Percentiles rank a stretch among this genome's conserved stretches.
phyloP scores from a whole-genome alignment of 331 rosid genomes.

The Phaseolus coccineus region DNA sequence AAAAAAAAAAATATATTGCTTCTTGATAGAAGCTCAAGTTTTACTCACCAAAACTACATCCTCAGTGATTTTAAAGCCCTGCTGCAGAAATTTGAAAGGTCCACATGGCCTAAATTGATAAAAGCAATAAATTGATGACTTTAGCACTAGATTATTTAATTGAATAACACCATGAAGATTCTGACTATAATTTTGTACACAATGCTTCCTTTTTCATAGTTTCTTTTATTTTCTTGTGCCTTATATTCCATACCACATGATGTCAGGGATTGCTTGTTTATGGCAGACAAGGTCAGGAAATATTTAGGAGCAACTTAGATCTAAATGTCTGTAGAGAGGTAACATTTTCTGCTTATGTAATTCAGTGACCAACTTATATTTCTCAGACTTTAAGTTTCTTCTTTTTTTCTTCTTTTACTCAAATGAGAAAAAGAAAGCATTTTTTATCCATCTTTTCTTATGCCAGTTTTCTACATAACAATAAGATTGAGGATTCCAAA shows the following conservation, averaged over 20 bases:
- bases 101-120: conserved; percentile 3
- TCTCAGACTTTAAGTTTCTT: neutral
- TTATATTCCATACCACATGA: conserved; percentile 43
- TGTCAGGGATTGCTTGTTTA: conserved; percentile 94
- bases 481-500: conserved; percentile 14
- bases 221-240: conserved; percentile 30
- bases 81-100: neutral
- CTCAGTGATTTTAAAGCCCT: conserved; percentile 12
- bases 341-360: conserved; percentile 38
- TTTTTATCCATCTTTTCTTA: conserved; percentile 17
- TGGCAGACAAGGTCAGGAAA: conserved; percentile 90
- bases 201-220: conserved; percentile 22
- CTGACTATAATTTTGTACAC: conserved; percentile 20
- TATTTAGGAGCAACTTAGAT: conserved; percentile 82
- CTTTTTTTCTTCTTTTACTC: neutral
- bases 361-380: conserved; percentile 23
- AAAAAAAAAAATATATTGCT: neutral
- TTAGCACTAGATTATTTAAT: conserved; percentile 19
- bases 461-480: conserved; percentile 6
- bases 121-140: conserved; percentile 1
- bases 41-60: neutral
- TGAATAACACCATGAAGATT: conserved; percentile 24
- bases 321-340: conserved; percentile 83
- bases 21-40: conserved; percentile 18
- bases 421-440: conserved; percentile 25